Evolutionary conservation across 2,329 filamentous ascomycete genomes (phyloP).

Genomic region (Colletotrichum sidae): DNA sequence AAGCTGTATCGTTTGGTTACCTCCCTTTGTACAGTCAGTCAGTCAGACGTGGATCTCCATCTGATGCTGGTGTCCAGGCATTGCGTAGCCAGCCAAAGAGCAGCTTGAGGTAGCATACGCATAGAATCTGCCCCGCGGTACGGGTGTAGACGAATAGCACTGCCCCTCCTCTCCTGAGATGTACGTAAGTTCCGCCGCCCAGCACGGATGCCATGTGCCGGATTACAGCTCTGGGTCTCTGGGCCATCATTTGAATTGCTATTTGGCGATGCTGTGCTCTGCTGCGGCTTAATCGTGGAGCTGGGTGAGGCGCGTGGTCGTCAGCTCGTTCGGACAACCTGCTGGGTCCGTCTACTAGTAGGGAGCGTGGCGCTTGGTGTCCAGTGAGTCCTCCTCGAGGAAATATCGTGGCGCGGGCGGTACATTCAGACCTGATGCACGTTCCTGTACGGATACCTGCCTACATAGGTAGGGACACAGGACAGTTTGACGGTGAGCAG

Average conservation of each 20-base stretch:
- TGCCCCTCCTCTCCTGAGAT: conserved; percentile 26
- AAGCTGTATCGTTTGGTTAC: background rate
- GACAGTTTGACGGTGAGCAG: too few species aligned
- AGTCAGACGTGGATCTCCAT: too few species aligned
- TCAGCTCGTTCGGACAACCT: conserved; percentile 18
- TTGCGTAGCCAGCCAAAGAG: too few species aligned
- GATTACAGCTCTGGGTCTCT: conserved; percentile 1
- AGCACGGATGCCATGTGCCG: conserved; percentile 19
- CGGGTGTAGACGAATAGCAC: conserved; percentile 16
- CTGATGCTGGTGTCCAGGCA: too few species aligned
- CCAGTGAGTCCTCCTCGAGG: too few species aligned
- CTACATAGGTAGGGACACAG: too few species aligned
- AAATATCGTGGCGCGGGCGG: too few species aligned
- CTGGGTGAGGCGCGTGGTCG: conserved; percentile 29
- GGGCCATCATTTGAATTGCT: background rate
- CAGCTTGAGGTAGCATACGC: conserved; percentile 10
- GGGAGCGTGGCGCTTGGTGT: too few species aligned
- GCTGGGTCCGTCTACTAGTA: too few species aligned
- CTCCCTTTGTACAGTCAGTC: too few species aligned
- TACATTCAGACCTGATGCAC: too few species aligned
- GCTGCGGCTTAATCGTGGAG: conserved; percentile 25
- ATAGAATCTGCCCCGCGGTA: conserved; percentile 12
- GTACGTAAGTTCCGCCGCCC: conserved; percentile 9
- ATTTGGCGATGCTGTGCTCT: background rate
- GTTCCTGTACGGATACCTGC: too few species aligned